phyloP scores from a whole-genome alignment of 202 grass and related monocot genomes.

The Thinopyrum obtusiflorum region DNA sequence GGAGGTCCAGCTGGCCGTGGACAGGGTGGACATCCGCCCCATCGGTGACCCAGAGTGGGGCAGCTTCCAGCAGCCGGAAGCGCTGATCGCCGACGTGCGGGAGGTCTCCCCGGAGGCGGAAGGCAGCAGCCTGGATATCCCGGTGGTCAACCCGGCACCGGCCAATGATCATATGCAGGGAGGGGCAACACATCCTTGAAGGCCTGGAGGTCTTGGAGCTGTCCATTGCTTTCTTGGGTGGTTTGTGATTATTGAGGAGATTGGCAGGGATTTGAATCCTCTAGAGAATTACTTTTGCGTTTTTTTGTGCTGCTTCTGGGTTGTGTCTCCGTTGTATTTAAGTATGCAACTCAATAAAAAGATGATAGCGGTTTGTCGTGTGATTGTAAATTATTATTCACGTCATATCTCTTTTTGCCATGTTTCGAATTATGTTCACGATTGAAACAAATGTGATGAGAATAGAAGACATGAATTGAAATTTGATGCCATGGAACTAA shows the following conservation, averaged over 20 bases:
- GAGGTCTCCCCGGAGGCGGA: conserved; percentile 75
- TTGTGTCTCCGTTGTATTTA: conserved; percentile 56
- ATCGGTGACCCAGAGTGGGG: conserved; percentile 62
- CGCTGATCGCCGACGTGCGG: conserved; percentile 74
- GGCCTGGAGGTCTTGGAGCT: not conserved
- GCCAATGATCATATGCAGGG: conserved; percentile 46
- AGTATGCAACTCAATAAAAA: conserved; percentile 34
- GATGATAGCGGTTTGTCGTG: conserved; percentile 23
- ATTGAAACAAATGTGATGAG: not conserved
- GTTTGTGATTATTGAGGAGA: conserved; percentile 45
- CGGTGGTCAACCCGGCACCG: conserved; percentile 62
- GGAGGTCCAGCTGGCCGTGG: conserved; percentile 58
- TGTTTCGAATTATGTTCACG: not conserved
- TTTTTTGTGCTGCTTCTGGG: not conserved
- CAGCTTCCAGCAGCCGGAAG: conserved; percentile 53
- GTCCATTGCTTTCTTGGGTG: conserved; percentile 13
- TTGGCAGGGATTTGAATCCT: conserved; percentile 40
- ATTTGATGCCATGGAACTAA: too few species aligned
- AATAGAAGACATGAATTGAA: too few species aligned
- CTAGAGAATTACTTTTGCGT: conserved; percentile 17
- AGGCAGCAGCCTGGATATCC: conserved; percentile 75
- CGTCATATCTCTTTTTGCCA: not conserved
- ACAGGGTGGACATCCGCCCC: conserved; percentile 73
- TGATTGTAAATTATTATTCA: conserved; percentile 41
- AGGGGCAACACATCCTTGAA: conserved; percentile 45